phyloP scores from a whole-genome alignment of 2,329 filamentous ascomycete species.

The Pezicula rhizophila region DNA sequence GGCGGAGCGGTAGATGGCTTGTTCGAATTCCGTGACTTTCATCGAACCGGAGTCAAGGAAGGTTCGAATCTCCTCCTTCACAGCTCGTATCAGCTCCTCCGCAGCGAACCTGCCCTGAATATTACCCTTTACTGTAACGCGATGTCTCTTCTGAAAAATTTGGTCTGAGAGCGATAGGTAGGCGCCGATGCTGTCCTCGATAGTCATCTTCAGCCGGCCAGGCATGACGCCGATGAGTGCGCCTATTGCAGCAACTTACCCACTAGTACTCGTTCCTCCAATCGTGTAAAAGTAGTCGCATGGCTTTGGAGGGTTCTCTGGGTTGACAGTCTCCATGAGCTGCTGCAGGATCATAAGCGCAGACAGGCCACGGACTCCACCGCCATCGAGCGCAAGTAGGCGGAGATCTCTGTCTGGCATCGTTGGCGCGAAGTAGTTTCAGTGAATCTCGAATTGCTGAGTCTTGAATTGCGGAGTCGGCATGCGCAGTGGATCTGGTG shows the following conservation, averaged over 20 bases:
- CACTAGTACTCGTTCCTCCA: slow-evolving; percentile 32
- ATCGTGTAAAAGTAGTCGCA: slow-evolving; percentile 36
- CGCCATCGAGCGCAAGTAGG: slow-evolving; percentile 24
- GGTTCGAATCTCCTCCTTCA: slow-evolving; percentile 25
- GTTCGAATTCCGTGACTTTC: no score
- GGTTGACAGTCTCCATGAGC: slow-evolving; percentile 27
- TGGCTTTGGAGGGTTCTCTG: slow-evolving; percentile 24
- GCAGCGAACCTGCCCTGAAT: slow-evolving; percentile 13
- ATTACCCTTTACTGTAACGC: slow-evolving; percentile 6
- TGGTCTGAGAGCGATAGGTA: slow-evolving; percentile 32
- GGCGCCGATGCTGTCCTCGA: slow-evolving; percentile 34
- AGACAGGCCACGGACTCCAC: slow-evolving; percentile 31
- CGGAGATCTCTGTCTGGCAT: not conserved
- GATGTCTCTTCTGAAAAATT: slow-evolving; percentile 27
- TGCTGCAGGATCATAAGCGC: slow-evolving; percentile 29
- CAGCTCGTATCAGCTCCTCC: slow-evolving; percentile 6
- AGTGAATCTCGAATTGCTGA: not conserved
- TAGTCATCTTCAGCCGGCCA: slow-evolving; percentile 37
- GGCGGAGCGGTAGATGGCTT: no score
- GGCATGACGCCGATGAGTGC: slow-evolving; percentile 40
- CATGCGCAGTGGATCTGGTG: not conserved
- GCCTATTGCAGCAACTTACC: slow-evolving; percentile 16
- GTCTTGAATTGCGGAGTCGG: not conserved
- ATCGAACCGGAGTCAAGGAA: no score
- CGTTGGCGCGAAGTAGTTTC: not conserved